phyloP scores from a whole-genome alignment of 2,329 filamentous ascomycete genomes.

The Phialophora verrucosa region DNA sequence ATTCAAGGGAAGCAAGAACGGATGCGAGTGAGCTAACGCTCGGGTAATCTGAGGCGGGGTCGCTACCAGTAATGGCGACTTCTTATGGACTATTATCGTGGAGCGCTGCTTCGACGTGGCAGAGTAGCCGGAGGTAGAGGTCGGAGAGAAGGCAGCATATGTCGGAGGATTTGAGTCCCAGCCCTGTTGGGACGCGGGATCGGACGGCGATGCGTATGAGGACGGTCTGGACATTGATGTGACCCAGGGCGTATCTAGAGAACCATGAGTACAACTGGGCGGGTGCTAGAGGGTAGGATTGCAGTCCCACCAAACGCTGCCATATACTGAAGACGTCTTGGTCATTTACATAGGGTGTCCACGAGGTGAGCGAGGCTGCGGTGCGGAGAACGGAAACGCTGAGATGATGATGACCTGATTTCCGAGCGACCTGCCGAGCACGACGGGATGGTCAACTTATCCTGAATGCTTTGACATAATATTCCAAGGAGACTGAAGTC shows the following conservation, averaged over 20 bases:
- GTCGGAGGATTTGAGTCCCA: constrained; percentile 68
- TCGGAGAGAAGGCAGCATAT: constrained; percentile 86
- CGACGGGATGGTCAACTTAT: neutral
- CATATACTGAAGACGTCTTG: constrained; percentile 50
- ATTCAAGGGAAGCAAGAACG: constrained; percentile 88
- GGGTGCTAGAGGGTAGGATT: constrained; percentile 15
- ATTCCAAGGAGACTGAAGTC: neutral
- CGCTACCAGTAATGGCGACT: constrained; percentile 87
- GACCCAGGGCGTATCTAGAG: constrained; percentile 59
- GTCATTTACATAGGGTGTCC: constrained; percentile 26
- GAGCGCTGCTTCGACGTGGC: constrained; percentile 77
- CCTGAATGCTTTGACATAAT: neutral
- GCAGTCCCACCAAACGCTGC: constrained; percentile 51
- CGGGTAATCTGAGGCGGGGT: constrained; percentile 95
- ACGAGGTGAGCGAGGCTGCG: constrained; percentile 12
- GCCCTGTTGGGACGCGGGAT: constrained; percentile 43
- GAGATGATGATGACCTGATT: constrained; percentile 15
- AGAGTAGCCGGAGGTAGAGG: constrained; percentile 72
- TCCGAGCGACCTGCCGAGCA: neutral
- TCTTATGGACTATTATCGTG: constrained; percentile 94
- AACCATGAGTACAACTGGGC: constrained; percentile 14
- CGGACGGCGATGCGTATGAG: constrained; percentile 47
- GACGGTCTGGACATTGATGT: constrained; percentile 58
- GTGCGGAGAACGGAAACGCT: constrained; percentile 21
- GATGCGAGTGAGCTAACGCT: constrained; percentile 92